Percentiles rank a stretch among this genome's conserved stretches.
phyloP scores from a whole-genome alignment of 108 stramenopile species.

The Aurantiochytrium sp. region DNA sequence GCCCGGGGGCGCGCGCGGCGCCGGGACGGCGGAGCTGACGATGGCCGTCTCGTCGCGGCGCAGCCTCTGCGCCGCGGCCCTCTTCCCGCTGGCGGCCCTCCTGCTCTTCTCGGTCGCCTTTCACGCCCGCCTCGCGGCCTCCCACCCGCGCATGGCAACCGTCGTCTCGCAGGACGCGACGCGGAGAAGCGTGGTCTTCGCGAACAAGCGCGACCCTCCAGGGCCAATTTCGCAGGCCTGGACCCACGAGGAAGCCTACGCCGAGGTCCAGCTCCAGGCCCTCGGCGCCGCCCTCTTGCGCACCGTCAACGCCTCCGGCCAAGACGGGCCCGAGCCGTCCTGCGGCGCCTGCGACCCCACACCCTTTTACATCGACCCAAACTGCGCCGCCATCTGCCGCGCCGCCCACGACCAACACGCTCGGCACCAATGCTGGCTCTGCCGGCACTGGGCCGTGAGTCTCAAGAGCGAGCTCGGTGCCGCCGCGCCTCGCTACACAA shows the following conservation, averaged over 20 bases:
- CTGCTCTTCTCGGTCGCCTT: too few relatives aligned
- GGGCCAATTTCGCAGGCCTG: neutral
- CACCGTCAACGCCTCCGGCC: neutral
- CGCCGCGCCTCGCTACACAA: neutral
- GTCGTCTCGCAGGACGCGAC: too few relatives aligned
- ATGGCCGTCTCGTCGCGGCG: too few relatives aligned
- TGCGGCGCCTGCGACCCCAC: neutral
- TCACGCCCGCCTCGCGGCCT: too few relatives aligned
- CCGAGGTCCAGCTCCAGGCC: neutral
- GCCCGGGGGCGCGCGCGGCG: too few relatives aligned
- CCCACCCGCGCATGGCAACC: too few relatives aligned
- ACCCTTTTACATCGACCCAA: neutral
- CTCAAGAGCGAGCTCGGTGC: neutral
- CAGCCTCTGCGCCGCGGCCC: too few relatives aligned
- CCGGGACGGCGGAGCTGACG: too few relatives aligned
- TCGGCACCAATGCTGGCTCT: neutral
- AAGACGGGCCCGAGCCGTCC: neutral
- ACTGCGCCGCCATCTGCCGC: neutral
- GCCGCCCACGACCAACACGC: neutral
- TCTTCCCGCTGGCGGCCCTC: too few relatives aligned
- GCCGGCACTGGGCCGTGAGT: constrained; percentile 1
- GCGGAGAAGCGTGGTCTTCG: too few relatives aligned
- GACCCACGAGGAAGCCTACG: neutral
- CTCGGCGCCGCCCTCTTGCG: neutral
- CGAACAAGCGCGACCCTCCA: too few relatives aligned